Base-by-base conservation (phyloP, 2,329 filamentous ascomycete species). In the Piedraia hortae region DNA sequence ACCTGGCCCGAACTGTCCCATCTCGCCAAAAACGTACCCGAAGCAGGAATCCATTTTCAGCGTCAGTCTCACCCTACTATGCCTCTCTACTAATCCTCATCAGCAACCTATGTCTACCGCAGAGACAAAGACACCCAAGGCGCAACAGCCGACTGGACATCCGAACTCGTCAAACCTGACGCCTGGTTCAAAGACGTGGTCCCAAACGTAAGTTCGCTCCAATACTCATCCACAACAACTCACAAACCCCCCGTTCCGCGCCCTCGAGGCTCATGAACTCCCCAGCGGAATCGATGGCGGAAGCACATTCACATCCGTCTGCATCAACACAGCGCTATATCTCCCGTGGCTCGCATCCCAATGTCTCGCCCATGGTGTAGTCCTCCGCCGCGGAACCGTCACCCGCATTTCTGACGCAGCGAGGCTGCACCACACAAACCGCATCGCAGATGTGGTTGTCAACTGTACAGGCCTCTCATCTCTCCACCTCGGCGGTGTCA, bases 301-400 rank as follows among this genome's bases (percentile, higher is more conserved):
- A 12, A 72, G 62, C 22, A 53, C 58, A 24, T 90, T 85, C 44
- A 75, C 62, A 5, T 82, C 73, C 1, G 67, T 90, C 18, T 91
- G 80, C 47, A 82, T 91, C 43, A 91, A 93, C 48, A 74, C 74
- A 0, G 63, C 72, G 18, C 48, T 91, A 26, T 93, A 91, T 46
- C 62, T 91, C 2, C 64, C 74, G 3, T 91, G 73, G 63, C 64
- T 93, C 0, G 52, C 73, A 0, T 71, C 73, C 1, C 68, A 85
- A 47, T 88, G 75, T 42, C 54, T 72, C 13, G 64, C 62, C 34
- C 61, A 64, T 25, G 73, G 75, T 13, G 70, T 73, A 4, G 51
- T 62, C 1, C 21, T 55, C 28, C 46, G 43, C 16, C 40, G 51
- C 14, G 47, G 43, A 18, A 39, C 48, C 12, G 39, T 50, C 20